phyloP scores from a whole-genome alignment of 768 basidiomycete genomes.

The Russula sp. region DNA sequence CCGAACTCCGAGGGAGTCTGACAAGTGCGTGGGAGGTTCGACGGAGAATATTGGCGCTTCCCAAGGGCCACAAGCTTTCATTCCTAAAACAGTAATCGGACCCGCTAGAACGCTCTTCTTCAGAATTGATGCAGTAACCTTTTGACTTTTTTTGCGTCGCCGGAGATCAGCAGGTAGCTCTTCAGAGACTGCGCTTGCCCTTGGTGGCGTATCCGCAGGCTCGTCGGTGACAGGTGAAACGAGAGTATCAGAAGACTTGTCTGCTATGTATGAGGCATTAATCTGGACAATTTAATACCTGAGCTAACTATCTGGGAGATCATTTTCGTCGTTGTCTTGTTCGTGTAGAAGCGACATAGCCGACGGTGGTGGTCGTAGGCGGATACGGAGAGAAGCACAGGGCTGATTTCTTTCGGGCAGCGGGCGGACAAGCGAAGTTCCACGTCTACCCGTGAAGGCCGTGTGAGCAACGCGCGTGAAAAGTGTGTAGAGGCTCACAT shows the following conservation, averaged over 20 bases:
- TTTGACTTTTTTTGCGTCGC: conserved; percentile 11
- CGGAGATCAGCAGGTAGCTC: conserved; percentile 9
- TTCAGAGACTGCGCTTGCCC: conserved; percentile 10
- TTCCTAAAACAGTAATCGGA: conserved; percentile 34
- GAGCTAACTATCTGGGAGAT: conserved; percentile 8
- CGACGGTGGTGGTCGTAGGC: conserved; percentile 14
- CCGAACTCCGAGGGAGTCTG: conserved; percentile 17
- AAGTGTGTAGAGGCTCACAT: conserved; percentile 31
- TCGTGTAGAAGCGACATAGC: not conserved
- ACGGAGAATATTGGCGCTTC: conserved; percentile 10
- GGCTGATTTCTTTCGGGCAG: conserved; percentile 15
- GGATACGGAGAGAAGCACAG: conserved; percentile 15
- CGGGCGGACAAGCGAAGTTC: conserved; percentile 15
- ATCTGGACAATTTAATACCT: not conserved
- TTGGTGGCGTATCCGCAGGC: conserved; percentile 1
- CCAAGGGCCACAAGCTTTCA: conserved; percentile 7
- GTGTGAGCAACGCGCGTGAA: not conserved
- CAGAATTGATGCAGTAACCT: conserved; percentile 16
- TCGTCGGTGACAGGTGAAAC: conserved; percentile 12
- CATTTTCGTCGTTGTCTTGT: not conserved
- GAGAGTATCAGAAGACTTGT: conserved; percentile 19
- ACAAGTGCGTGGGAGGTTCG: not conserved
- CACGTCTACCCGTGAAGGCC: conserved; percentile 1
- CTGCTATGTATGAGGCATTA: not conserved
- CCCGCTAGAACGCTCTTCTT: conserved; percentile 25